phyloP scores from a whole-genome alignment of 2,329 filamentous ascomycete species.

The Sclerotinia minor region DNA sequence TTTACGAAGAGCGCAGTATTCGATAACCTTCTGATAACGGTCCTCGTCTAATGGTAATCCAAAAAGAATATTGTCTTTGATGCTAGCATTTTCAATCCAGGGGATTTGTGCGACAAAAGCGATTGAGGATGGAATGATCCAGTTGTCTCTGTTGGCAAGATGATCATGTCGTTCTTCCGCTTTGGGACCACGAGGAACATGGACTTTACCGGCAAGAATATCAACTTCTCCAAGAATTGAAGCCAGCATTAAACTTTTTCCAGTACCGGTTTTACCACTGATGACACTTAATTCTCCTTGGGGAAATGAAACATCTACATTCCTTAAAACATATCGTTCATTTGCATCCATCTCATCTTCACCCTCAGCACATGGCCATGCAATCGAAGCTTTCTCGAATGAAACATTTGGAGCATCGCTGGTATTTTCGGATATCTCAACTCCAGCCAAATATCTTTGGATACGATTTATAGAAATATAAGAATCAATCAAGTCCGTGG shows the following conservation, averaged over 20 bases:
- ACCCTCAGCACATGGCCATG: constrained; percentile 72
- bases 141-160: constrained; percentile 60
- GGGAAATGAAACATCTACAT: constrained; percentile 67
- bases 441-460: constrained; percentile 66
- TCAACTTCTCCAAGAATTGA: constrained; percentile 76
- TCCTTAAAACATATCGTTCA: constrained; percentile 63
- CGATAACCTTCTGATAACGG: constrained; percentile 70
- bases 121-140: constrained; percentile 68
- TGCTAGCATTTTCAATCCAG: constrained; percentile 81
- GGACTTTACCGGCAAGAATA: constrained; percentile 61
- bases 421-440: constrained; percentile 59
- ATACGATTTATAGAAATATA: constrained; percentile 72
- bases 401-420: constrained; percentile 59
- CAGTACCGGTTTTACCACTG: constrained; percentile 74
- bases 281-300: constrained; percentile 69
- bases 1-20: constrained; percentile 71
- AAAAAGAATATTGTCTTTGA: constrained; percentile 77
- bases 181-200: constrained; percentile 52
- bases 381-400: constrained; percentile 67
- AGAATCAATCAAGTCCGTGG: constrained; percentile 69
- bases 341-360: constrained; percentile 55
- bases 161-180: constrained; percentile 58
- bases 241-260: constrained; percentile 73
- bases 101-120: constrained; percentile 76
- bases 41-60: constrained; percentile 67